These are phyloP conservation scores for Clavispora carvajalis DNA, from an alignment of 805 yeast species.

Conservation along the genomic window DNA sequence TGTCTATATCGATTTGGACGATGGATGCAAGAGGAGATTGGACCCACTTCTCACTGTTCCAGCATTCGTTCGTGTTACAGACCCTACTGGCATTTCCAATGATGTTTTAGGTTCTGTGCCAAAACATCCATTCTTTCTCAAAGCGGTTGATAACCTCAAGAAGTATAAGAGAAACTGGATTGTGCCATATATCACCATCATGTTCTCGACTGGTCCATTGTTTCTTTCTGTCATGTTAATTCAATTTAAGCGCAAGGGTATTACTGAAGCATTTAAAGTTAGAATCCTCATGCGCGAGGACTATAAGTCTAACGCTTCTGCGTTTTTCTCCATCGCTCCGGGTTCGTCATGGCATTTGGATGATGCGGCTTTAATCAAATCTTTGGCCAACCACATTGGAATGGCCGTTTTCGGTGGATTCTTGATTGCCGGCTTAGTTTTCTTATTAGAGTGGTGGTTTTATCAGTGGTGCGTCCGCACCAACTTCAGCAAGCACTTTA, in stretches of 20 bases:
- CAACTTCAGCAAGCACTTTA: conserved; percentile 21
- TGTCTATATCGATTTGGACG: conserved; percentile 84
- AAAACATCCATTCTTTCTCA: conserved; percentile 76
- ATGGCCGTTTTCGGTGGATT: conserved; percentile 70
- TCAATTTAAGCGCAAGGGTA: conserved; percentile 77
- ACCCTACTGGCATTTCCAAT: conserved; percentile 88
- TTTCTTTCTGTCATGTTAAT: conserved; percentile 84
- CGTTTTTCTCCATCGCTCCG: conserved; percentile 68
- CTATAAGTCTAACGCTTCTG: conserved; percentile 54
- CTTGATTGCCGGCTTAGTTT: conserved; percentile 41
- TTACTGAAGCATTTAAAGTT: conserved; percentile 60
- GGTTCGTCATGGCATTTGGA: conserved; percentile 93
- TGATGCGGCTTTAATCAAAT: conserved; percentile 76
- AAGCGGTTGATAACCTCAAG: conserved; percentile 59
- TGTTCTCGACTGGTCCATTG: conserved; percentile 91
- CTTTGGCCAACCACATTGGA: conserved; percentile 68
- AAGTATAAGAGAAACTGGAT: conserved; percentile 65
- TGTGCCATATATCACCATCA: conserved; percentile 84
- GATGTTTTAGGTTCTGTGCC: conserved; percentile 92
- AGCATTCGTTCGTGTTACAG: conserved; percentile 81
- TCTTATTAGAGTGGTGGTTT: conserved; percentile 36
- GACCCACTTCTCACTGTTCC: conserved; percentile 80
- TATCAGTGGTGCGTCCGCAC: conserved; percentile 31
- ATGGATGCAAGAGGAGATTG: conserved; percentile 72
- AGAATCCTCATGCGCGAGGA: conserved; percentile 68